phyloP scores from a whole-genome alignment of 768 basidiomycete genomes.

The Suillus subaureus region DNA sequence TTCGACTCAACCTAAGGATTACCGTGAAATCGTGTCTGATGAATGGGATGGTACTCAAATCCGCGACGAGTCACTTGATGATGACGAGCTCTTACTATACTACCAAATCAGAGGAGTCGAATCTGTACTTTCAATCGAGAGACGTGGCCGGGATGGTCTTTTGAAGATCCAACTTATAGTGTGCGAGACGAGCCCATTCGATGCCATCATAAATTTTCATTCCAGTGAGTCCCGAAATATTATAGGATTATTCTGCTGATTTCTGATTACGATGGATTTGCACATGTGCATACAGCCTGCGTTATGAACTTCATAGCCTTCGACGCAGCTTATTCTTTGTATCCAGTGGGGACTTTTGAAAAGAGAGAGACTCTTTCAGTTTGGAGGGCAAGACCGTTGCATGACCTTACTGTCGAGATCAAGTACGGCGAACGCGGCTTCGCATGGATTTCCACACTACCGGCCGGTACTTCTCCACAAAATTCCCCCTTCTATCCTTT shows the following conservation, averaged over 20 bases:
- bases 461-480: background rate
- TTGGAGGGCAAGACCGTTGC: slow-evolving; percentile 9
- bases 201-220: slow-evolving; percentile 43
- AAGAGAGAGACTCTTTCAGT: slow-evolving; percentile 28
- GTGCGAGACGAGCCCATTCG: slow-evolving; percentile 34
- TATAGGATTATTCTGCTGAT: background rate
- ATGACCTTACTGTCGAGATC: slow-evolving; percentile 14
- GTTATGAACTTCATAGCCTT: slow-evolving; percentile 47
- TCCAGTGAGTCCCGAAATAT: slow-evolving; percentile 35
- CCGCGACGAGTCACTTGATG: background rate
- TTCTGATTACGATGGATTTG: background rate
- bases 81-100: slow-evolving; percentile 21
- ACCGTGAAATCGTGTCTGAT: slow-evolving; percentile 16
- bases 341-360: slow-evolving; percentile 41
- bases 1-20: slow-evolving; percentile 18
- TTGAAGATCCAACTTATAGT: slow-evolving; percentile 44
- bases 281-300: slow-evolving; percentile 29
- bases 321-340: slow-evolving; percentile 40
- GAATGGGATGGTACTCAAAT: slow-evolving; percentile 12
- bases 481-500: slow-evolving; percentile 17
- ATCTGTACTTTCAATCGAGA: slow-evolving; percentile 24
- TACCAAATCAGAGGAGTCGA: slow-evolving; percentile 14
- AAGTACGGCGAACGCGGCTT: slow-evolving; percentile 39
- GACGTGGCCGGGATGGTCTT: background rate
- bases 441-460: slow-evolving; percentile 28